Conservation (phyloP, 306 rosid species). For the Casuarina glauca region DNA sequence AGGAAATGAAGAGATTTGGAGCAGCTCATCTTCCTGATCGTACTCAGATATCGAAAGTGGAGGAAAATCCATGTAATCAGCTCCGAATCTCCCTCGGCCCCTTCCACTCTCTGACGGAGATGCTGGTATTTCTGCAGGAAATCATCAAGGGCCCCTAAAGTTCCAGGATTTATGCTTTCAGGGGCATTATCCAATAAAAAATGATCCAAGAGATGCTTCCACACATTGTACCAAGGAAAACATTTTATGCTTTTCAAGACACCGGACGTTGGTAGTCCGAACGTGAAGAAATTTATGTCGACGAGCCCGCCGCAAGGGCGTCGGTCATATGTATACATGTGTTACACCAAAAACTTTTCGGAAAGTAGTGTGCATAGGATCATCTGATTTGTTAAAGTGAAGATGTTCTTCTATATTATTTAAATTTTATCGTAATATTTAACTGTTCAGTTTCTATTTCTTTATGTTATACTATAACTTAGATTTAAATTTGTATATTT, state of each 20-base stretch:
- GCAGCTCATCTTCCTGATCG: slow-evolving; percentile 36
- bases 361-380: no score
- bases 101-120: background rate
- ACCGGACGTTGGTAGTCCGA: no score
- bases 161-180: slow-evolving; percentile 7
- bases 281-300: background rate
- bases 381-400: no score
- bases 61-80: slow-evolving; percentile 29
- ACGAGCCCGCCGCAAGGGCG: no score
- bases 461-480: no score
- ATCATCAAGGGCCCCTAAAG: slow-evolving; percentile 13
- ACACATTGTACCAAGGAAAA: background rate
- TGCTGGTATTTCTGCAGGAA: slow-evolving; percentile 10
- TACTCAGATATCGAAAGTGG: slow-evolving; percentile 8
- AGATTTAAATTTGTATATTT: no score
- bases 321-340: no score
- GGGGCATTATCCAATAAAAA: slow-evolving; percentile 13
- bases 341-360: no score
- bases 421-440: no score
- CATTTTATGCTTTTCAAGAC: no score
- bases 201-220: background rate
- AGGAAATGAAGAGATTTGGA: slow-evolving; percentile 17
- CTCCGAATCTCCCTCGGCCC: slow-evolving; percentile 10
- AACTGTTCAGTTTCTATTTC: no score
- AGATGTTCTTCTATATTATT: no score